Percentiles rank a stretch among this genome's conserved stretches.
Evolutionary conservation across 176 grass and related monocot genomes (phyloP).

Genomic region (Bromus sterilis): DNA sequence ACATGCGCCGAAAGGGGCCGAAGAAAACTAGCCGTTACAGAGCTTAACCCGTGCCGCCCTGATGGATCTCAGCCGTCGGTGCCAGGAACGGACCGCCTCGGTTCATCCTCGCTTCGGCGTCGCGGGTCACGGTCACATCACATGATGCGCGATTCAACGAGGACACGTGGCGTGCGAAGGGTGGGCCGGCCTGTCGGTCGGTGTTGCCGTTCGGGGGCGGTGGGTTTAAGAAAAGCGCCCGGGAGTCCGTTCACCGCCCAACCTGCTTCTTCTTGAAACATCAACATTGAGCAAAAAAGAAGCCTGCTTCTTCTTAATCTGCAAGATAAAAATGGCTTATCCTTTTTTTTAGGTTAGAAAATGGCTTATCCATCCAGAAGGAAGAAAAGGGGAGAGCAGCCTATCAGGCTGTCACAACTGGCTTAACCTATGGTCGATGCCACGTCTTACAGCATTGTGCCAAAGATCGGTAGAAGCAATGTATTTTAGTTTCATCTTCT

Average conservation of each 20-base stretch:
- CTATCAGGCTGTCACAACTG: not conserved
- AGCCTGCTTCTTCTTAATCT: not conserved
- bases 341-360: too few species aligned
- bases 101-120: not conserved
- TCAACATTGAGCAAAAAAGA: too few species aligned
- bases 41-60: not conserved
- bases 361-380: not conserved
- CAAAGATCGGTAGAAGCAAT: not conserved
- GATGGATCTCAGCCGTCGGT: not conserved
- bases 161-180: not conserved
- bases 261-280: not conserved
- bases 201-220: constrained; percentile 20
- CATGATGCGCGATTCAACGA: not conserved
- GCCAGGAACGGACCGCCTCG: not conserved
- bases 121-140: not conserved
- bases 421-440: not conserved
- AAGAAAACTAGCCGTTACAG: constrained; percentile 10
- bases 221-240: not conserved
- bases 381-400: not conserved
- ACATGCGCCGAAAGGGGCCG: not conserved
- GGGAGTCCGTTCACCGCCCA: not conserved
- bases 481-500: not conserved
- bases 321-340: too few species aligned
- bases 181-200: not conserved
- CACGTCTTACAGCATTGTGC: not conserved